A percentile compares a stretch with the other conserved stretches of the same genome.
These are phyloP conservation scores for Fusarium penzigii DNA, from an alignment of 2,329 filamentous ascomycete genomes.

Conservation along the genomic window DNA sequence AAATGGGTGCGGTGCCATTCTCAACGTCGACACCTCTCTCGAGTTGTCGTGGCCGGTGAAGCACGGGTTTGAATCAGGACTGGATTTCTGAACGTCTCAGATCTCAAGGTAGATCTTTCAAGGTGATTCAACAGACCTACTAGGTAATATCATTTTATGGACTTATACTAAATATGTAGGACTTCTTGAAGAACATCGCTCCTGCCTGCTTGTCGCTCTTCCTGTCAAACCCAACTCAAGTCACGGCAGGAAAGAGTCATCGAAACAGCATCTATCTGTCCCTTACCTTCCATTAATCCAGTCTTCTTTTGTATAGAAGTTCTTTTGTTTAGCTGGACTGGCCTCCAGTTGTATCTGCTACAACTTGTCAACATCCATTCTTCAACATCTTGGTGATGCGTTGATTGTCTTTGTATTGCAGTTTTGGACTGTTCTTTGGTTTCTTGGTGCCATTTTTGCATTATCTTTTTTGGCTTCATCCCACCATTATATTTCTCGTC, in stretches of 20 bases:
- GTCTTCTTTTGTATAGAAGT: neutral
- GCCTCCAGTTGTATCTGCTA: constrained; percentile 11
- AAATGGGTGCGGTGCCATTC: neutral
- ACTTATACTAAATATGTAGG: too few species aligned
- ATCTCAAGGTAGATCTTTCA: too few species aligned
- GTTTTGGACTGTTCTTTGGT: constrained; percentile 39
- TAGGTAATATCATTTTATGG: too few species aligned
- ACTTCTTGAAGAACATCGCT: neutral
- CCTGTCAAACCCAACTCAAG: neutral
- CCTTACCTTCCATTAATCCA: neutral
- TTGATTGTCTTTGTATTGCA: constrained; percentile 24
- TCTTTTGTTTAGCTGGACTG: neutral
- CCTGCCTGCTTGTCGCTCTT: neutral
- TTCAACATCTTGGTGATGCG: constrained; percentile 40
- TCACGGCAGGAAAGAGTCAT: neutral
- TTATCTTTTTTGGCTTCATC: constrained; percentile 35
- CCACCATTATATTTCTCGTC: constrained; percentile 25
- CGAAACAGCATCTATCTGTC: neutral
- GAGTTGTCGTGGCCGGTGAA: neutral
- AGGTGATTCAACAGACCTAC: too few species aligned
- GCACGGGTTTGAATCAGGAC: neutral
- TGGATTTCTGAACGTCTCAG: neutral
- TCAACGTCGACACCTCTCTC: neutral
- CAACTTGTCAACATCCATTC: constrained; percentile 32
- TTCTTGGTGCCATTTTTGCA: constrained; percentile 43